phyloP scores from a whole-genome alignment of 2,329 filamentous ascomycete species.

The Pseudohalonectria lignicola region DNA sequence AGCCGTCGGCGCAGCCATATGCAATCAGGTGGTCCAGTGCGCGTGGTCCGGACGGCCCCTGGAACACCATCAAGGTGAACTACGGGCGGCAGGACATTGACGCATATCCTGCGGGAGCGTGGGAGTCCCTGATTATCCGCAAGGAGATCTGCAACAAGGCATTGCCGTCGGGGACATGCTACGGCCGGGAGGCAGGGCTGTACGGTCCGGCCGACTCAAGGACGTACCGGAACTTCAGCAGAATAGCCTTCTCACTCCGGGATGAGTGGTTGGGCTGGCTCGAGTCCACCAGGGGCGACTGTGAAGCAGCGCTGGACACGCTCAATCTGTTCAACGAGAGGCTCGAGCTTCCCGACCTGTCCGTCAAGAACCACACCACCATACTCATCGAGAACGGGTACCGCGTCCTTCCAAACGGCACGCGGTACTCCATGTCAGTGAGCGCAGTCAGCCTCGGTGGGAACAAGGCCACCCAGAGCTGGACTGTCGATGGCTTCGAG shows the following conservation, averaged over 20 bases:
- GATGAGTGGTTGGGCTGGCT: too few relatives aligned
- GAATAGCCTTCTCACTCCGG: too few relatives aligned
- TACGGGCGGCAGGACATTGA: background rate
- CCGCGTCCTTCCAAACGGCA: background rate
- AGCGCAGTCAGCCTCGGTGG: slow-evolving; percentile 17
- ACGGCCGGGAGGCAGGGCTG: background rate
- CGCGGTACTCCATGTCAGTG: slow-evolving; percentile 15
- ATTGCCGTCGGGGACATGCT: background rate
- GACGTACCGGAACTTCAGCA: background rate
- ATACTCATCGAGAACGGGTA: background rate
- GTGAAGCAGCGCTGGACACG: background rate
- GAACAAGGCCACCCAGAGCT: slow-evolving; percentile 3
- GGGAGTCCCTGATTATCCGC: background rate
- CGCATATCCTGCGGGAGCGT: background rate
- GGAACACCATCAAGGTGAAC: background rate
- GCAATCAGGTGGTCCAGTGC: background rate
- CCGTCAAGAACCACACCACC: background rate
- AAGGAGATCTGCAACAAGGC: background rate
- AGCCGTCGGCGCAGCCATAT: too few relatives aligned
- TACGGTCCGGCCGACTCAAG: background rate
- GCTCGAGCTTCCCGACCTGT: background rate
- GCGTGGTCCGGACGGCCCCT: background rate
- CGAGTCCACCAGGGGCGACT: background rate
- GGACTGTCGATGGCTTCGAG: background rate
- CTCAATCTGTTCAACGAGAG: background rate